Conservation (phyloP, 495 filamentous ascomycete genomes). For the Hypoxylon perforatum region DNA sequence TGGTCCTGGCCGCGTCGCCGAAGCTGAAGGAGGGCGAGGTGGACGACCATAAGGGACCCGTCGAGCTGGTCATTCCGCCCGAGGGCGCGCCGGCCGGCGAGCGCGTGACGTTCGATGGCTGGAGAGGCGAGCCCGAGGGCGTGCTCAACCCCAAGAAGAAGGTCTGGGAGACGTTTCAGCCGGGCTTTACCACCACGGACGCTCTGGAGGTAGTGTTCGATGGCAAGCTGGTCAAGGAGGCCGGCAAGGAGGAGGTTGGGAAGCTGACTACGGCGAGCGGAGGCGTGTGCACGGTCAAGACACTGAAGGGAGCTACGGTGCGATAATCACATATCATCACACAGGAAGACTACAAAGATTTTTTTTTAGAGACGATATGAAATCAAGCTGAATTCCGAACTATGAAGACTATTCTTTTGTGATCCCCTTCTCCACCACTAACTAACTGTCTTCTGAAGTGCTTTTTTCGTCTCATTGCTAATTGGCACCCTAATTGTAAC, state of each 20-base stretch:
- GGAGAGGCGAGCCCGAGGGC: conserved; percentile 89
- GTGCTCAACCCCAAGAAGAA: conserved; percentile 99
- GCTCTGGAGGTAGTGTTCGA: conserved; percentile 76
- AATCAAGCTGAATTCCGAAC: conserved; percentile 24
- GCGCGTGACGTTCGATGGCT: conserved; percentile 92
- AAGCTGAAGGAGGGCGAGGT: conserved; percentile 77
- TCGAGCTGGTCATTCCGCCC: conserved; percentile 92
- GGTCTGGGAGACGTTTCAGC: conserved; percentile 95
- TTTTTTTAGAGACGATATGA: conserved; percentile 30
- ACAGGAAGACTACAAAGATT: conserved; percentile 6
- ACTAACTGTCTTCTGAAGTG: neutral
- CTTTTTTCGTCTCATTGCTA: conserved; percentile 9
- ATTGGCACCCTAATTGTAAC: neutral
- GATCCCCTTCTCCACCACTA: neutral
- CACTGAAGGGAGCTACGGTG: conserved; percentile 75
- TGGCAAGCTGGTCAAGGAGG: conserved; percentile 58
- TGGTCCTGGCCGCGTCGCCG: conserved; percentile 96
- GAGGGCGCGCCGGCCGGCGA: conserved; percentile 82
- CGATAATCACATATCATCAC: conserved; percentile 56
- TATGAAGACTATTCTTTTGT: conserved; percentile 14
- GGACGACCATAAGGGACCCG: conserved; percentile 87
- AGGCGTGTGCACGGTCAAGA: conserved; percentile 78
- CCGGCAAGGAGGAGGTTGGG: conserved; percentile 70
- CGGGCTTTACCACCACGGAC: conserved; percentile 89
- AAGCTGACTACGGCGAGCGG: conserved; percentile 77